These are phyloP conservation scores for Xylaria sp. DNA, from an alignment of 2,329 filamentous ascomycete species.

Conservation along the genomic window DNA sequence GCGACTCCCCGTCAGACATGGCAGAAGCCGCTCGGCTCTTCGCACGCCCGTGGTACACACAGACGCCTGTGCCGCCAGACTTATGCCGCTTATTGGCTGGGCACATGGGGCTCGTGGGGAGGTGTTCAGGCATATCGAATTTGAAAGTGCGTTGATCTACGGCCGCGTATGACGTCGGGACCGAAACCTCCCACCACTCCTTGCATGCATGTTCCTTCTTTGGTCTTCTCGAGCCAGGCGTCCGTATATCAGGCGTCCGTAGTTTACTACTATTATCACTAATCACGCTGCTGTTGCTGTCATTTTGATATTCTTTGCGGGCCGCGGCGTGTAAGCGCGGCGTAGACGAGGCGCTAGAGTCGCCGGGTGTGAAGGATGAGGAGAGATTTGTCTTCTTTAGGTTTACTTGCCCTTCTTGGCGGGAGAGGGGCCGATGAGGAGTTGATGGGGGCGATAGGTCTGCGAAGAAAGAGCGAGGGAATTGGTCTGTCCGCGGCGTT, in stretches of 20 bases:
- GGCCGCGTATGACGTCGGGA: slow-evolving; percentile 40
- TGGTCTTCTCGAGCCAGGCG: slow-evolving; percentile 10
- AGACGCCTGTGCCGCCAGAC: slow-evolving; percentile 59
- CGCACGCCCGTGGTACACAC: slow-evolving; percentile 60
- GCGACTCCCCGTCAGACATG: neutral
- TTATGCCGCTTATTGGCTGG: slow-evolving; percentile 58
- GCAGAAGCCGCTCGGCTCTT: slow-evolving; percentile 29
- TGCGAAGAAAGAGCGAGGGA: slow-evolving; percentile 57
- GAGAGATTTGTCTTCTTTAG: slow-evolving; percentile 24
- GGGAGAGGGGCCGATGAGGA: slow-evolving; percentile 9
- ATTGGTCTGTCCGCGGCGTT: slow-evolving; percentile 57
- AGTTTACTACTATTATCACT: neutral
- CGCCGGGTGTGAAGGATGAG: slow-evolving; percentile 11
- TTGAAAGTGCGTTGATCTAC: slow-evolving; percentile 50
- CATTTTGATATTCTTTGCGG: neutral
- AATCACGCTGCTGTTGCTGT: slow-evolving; percentile 3
- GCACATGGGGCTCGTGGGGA: slow-evolving; percentile 63
- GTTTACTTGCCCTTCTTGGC: slow-evolving; percentile 23
- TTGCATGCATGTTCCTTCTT: slow-evolving; percentile 25
- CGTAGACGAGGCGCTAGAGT: slow-evolving; percentile 15
- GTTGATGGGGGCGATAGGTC: slow-evolving; percentile 50
- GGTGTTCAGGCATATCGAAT: slow-evolving; percentile 62
- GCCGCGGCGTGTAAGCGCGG: neutral
- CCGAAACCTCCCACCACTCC: slow-evolving; percentile 49
- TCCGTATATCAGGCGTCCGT: neutral